Base-by-base conservation (phyloP, 345 rosid genomes). In the Triadica sebifera region DNA sequence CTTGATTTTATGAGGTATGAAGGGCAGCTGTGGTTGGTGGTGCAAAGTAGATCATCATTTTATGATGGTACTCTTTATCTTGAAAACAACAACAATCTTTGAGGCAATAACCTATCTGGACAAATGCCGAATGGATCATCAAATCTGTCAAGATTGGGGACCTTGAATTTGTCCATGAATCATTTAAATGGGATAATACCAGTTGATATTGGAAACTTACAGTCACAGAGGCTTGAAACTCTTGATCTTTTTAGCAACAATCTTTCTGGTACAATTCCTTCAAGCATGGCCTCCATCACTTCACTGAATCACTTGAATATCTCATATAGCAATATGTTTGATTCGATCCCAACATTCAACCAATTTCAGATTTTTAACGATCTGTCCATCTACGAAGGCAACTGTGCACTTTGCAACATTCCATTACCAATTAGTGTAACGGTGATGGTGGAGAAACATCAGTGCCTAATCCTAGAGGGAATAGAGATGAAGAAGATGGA, bases 241-340 rank as follows among this genome's bases (percentile, higher is more conserved):
- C 74, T 76, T 3, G 83, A 80, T 45, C 73, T 80, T 17, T 76
- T 75, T 0, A 60, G 39, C 16, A 80, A 80, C 47, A 4, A 76
- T 45, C 47, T 76, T 46, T 72, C 55, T 5, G 80, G 83, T 4
- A 7, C 19, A 17, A 80, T 80, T 16, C 79, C 79, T 8, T 7
- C 45, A 53, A 61, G 66, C 59, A 71, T 75, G 59, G 11, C 67
- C 19, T 39, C 65, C 16, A 49, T 45, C 0, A 66, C 73, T 20
- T 59, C 58, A 6, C 38, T 75, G n/a, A 39, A 59, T 65, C 53
- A 72, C 45, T 56, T 71, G 69, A 74, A 81, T 68, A 43, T 77
- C 8, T 69, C 84, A 38, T 45, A 77, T 61, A 77, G 77, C 43
- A 76, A 80, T 51, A 37, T 81, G 13, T 77, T 76, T 5, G 84